Evolutionary conservation across 495 filamentous ascomycete species (phyloP).

Genomic region (Rhizodiscina lignyota): DNA sequence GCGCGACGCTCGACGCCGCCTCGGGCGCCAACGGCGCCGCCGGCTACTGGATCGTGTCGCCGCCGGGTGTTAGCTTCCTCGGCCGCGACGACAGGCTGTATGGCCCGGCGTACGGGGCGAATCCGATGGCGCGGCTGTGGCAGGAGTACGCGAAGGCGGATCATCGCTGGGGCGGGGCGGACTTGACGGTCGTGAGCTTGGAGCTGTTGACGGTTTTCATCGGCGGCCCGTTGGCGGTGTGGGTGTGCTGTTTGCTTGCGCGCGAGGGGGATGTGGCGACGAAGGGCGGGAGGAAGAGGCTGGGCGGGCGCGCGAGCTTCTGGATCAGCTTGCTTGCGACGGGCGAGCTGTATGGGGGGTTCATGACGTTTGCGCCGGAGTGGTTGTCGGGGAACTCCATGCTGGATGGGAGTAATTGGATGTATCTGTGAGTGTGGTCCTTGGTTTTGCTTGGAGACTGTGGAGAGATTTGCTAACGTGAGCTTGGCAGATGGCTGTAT

Average conservation of each 20-base stretch:
- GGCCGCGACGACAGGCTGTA: slow-evolving; percentile 40
- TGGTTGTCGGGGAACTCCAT: slow-evolving; percentile 68
- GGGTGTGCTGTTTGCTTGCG: slow-evolving; percentile 38
- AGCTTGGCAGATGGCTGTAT: slow-evolving; percentile 46
- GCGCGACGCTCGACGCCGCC: slow-evolving; percentile 14
- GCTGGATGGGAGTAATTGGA: slow-evolving; percentile 64
- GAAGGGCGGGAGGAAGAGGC: slow-evolving; percentile 10
- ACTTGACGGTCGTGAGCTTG: slow-evolving; percentile 61
- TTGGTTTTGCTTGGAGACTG: background rate
- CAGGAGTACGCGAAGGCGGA: slow-evolving; percentile 89
- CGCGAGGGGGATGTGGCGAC: slow-evolving; percentile 5
- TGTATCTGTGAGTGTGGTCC: slow-evolving; percentile 41
- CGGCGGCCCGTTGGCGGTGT: slow-evolving; percentile 55
- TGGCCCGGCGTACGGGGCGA: slow-evolving; percentile 51
- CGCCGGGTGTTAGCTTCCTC: slow-evolving; percentile 34
- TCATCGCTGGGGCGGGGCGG: slow-evolving; percentile 60
- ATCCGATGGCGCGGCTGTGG: slow-evolving; percentile 59
- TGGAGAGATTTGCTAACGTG: background rate
- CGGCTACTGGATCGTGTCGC: slow-evolving; percentile 13
- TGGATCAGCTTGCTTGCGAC: slow-evolving; percentile 65
- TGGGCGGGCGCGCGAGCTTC: slow-evolving; percentile 28
- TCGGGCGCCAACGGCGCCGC: slow-evolving; percentile 4
- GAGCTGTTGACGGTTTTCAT: slow-evolving; percentile 75
- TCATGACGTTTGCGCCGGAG: slow-evolving; percentile 93
- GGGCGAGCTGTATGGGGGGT: slow-evolving; percentile 87